Percentiles rank a stretch among this genome's conserved stretches.
Evolutionary conservation across 2,329 filamentous ascomycete species (phyloP).

Genomic region (Fusarium sp.): DNA sequence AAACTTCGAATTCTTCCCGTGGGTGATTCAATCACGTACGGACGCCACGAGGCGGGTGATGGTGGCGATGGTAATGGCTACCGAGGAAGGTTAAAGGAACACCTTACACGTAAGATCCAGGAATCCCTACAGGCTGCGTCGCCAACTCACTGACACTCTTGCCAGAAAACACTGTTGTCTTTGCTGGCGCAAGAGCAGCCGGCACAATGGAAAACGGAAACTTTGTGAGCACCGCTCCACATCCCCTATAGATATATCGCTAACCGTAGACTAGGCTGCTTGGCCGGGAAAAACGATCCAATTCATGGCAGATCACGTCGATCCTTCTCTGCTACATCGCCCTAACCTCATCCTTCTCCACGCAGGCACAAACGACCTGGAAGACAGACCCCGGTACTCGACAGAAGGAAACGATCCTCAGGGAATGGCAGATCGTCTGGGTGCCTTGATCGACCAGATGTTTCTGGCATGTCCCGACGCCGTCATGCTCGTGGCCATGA

Average conservation of each 20-base stretch:
- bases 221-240: neutral
- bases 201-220: neutral
- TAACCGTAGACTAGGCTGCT: neutral
- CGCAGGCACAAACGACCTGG: neutral
- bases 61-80: neutral
- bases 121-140: neutral
- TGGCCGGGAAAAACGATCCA: neutral
- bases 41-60: neutral
- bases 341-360: neutral
- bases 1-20: neutral
- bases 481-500: neutral
- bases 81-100: neutral
- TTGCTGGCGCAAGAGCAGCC: neutral
- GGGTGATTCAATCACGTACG: neutral
- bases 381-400: neutral
- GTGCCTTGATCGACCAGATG: conserved; percentile 1
- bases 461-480: neutral
- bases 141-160: neutral
- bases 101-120: neutral
- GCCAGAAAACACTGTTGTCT: neutral
- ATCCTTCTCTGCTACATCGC: neutral
- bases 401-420: neutral
- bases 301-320: neutral
- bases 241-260: neutral
- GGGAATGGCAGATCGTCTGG: neutral